Base-by-base conservation (phyloP, 352 stramenopile species). In the Phytophthora pluvialis region DNA sequence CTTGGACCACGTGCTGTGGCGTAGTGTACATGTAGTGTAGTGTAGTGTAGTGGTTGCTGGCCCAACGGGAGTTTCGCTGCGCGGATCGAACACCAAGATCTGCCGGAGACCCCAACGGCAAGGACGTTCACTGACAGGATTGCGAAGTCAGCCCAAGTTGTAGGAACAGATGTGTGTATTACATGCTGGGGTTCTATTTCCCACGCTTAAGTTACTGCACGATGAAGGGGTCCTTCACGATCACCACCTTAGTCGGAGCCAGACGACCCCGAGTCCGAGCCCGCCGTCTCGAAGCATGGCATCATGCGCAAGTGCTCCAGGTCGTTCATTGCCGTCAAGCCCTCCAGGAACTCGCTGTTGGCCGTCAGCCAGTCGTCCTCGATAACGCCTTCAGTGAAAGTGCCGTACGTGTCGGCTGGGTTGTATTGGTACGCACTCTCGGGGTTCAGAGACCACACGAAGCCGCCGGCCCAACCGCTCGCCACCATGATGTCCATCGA, bases 381-480 rank as follows among this genome's bases (percentile, higher is more conserved):
- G 1, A 91, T 21, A 9, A 90, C 42, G 1, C 77, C 84, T 67
- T 90, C 84, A 10, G 68, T 60, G 32, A 83, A 91, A 2, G 45
- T 61, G 3, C 72, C 74, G 5, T 64, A 64, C n/a, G 50, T 74
- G 39, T 85, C 71, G 2, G 60, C 70, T 2, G 74, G 73, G 62
- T 88, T 88, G 66, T 83, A 91, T 47, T 87, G 67, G 61, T 90
- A 92, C 57, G 72, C 74, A 49, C 69, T 84, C 61, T 94, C 81
- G 0, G 85, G 81, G 40, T 92, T 91, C 45, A 94, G 63, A 26
- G 81, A 89, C 80, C 85, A 92, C 31, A 88, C 75, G 50, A 89
- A 94, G 25, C 81, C 85, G 10, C 83, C 85, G 0, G 80, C 60
- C 56, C 80, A 89, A 11, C 76, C 72, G 2, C 68, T 65, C 25